Base-by-base conservation (phyloP, 2,329 filamentous ascomycete genomes). In the Aspergillus fumigatiaffinis region DNA sequence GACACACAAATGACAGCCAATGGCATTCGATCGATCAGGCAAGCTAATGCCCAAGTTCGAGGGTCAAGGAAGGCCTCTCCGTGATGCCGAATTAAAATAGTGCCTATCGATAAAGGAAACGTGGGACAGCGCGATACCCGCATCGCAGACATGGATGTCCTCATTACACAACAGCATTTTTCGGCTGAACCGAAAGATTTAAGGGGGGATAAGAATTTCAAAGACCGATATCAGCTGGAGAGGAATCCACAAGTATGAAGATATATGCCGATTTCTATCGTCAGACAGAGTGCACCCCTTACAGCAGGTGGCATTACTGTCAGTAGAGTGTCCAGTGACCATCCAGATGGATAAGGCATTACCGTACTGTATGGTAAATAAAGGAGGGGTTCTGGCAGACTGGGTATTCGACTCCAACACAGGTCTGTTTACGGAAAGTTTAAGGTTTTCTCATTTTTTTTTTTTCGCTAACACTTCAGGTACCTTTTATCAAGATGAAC, bases 101-200 rank as follows among this genome's bases (percentile, higher is more conserved):
- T 8, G 42, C 42, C 58, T 60, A 59, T 63, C 61, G 61, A 62
- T 61, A 60, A 56, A 53, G 53, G 35, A 52, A 60, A 61, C 57
- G 61, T 61, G 59, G 59, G 59, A 60, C 58, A 61, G 52, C 56
- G 60, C 60, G 54, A 60, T 60, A 58, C 57, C 60, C 60, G 60
- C 60, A 54, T 48, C 23, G 23, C 38, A 35, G 46, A 48, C 44
- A 54, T 55, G 56, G 53, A 29, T 52, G 14, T 38, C 6, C 14
- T 38, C 32, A 17, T 17, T 38, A 17, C 32, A 38, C 32, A 38
- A 38, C 14, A 38, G 32, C 32, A 38, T 38, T 38, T 35, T 7
- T 38, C 32, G 32, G 32, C 32, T 17, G 21, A 44, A 21, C 41
- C n/a, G 12, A 44, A 8, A 44, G 41, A 21, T 3, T 10, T 3